Conservation (phyloP, 2,329 filamentous ascomycete species). For the Fusarium sp. region DNA sequence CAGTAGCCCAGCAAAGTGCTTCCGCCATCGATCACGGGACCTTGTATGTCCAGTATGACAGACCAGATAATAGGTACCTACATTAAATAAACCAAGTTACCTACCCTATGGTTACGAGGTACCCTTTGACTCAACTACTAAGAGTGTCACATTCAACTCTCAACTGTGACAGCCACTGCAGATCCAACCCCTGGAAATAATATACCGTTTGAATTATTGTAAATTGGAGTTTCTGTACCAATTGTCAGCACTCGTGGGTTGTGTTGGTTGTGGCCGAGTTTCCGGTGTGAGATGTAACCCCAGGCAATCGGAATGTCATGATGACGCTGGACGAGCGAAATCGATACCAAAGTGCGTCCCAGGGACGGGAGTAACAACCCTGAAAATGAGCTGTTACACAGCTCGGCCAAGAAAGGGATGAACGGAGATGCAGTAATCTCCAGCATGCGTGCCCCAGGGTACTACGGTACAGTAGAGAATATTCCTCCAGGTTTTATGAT, state of each 20-base stretch:
- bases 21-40: conserved; percentile 20
- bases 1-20: conserved; percentile 16
- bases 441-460: not conserved
- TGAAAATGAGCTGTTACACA: conserved; percentile 1
- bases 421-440: not conserved
- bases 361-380: not conserved
- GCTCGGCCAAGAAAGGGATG: conserved; percentile 1
- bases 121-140: not conserved
- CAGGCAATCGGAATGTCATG: conserved; percentile 32
- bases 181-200: conserved; percentile 4
- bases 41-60: not conserved
- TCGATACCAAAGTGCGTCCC: not conserved
- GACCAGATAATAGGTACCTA: not conserved
- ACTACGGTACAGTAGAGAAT: not conserved
- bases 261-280: conserved; percentile 4
- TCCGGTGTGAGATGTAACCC: not conserved
- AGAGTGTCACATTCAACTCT: not conserved
- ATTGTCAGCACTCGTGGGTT: conserved; percentile 6
- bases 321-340: conserved; percentile 21
- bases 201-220: not conserved
- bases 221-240: not conserved
- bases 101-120: conserved; percentile 18
- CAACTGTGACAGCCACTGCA: not conserved
- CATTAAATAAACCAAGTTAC: not conserved
- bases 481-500: conserved; percentile 5